Conservation (phyloP, 2,329 filamentous ascomycete genomes). For the Rhinocladiella similis region DNA sequence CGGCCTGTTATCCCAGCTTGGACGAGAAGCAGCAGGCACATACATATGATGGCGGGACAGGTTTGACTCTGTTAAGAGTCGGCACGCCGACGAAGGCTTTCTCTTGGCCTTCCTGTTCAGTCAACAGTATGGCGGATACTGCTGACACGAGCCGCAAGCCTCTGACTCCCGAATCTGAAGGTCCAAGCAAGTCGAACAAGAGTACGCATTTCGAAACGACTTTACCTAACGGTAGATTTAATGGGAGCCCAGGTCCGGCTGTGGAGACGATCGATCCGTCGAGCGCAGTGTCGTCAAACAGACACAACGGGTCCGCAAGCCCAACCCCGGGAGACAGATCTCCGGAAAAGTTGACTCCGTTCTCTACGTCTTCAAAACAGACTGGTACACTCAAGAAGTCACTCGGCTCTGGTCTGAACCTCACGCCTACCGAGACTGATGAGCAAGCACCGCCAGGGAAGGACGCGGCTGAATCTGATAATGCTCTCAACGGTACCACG, state of each 20-base stretch:
- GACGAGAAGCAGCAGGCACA: conserved; percentile 10
- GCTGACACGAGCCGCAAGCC: conserved; percentile 6
- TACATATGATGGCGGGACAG: conserved; percentile 3
- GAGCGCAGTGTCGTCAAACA: background rate
- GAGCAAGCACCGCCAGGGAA: conserved; percentile 8
- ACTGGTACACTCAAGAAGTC: conserved; percentile 15
- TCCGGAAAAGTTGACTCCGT: conserved; percentile 13
- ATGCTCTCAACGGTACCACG: conserved; percentile 6
- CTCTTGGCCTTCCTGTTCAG: background rate
- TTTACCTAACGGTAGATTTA: conserved; percentile 7
- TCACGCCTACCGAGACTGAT: conserved; percentile 5
- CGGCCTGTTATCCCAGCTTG: background rate
- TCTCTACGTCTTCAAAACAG: conserved; percentile 10
- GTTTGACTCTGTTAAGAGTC: conserved; percentile 1
- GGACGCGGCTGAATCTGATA: conserved; percentile 15
- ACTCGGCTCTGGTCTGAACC: conserved; percentile 4
- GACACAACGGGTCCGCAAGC: conserved; percentile 1
- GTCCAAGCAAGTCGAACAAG: background rate
- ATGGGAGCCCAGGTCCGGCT: conserved; percentile 20
- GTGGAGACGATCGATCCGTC: conserved; percentile 8
- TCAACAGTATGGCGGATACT: conserved; percentile 13
- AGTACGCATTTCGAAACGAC: conserved; percentile 2
- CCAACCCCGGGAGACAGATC: conserved; percentile 12
- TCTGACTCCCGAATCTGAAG: background rate
- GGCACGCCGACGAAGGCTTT: background rate